phyloP scores from a whole-genome alignment of 2,329 filamentous ascomycete genomes.

The Talaromyces sp. region DNA sequence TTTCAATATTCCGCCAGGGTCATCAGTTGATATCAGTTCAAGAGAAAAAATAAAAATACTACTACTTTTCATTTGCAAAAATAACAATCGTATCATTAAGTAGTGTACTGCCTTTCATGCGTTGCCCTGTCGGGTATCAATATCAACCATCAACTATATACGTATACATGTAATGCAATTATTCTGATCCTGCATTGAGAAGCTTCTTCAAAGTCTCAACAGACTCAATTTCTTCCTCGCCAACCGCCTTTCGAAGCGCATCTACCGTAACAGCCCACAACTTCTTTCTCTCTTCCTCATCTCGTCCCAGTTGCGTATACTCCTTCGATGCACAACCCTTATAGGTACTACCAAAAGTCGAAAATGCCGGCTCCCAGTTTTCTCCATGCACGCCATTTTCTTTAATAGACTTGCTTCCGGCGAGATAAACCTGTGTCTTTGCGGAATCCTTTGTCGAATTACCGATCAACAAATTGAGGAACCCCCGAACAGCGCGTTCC shows the following conservation, averaged over 20 bases:
- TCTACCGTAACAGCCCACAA: constrained; percentile 7
- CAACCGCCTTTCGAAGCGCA: constrained; percentile 5
- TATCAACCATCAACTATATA: neutral
- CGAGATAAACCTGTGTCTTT: constrained; percentile 10
- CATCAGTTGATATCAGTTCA: too few species aligned
- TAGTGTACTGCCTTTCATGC: neutral
- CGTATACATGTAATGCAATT: neutral
- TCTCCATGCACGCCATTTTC: neutral
- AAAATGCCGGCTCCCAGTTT: constrained; percentile 7
- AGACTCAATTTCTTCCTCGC: constrained; percentile 4
- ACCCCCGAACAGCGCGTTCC: neutral
- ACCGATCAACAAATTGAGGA: constrained; percentile 1
- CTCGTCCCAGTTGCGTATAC: constrained; percentile 6
- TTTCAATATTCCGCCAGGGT: too few species aligned
- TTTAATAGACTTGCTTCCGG: constrained; percentile 1
- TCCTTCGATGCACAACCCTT: constrained; percentile 5
- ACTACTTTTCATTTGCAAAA: neutral
- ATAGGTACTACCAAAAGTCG: constrained; percentile 1
- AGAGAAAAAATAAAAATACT: too few species aligned
- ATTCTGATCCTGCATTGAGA: neutral
- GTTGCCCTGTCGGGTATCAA: neutral
- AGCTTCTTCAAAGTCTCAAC: constrained; percentile 4
- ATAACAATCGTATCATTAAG: neutral
- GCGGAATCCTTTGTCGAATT: constrained; percentile 6
- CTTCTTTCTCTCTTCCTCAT: constrained; percentile 4